Evolutionary conservation across 1,139 yeast genomes (phyloP), one percentile per base, ranked within the genome.

Genomic region (Yamadazyma friedrichii): DNA sequence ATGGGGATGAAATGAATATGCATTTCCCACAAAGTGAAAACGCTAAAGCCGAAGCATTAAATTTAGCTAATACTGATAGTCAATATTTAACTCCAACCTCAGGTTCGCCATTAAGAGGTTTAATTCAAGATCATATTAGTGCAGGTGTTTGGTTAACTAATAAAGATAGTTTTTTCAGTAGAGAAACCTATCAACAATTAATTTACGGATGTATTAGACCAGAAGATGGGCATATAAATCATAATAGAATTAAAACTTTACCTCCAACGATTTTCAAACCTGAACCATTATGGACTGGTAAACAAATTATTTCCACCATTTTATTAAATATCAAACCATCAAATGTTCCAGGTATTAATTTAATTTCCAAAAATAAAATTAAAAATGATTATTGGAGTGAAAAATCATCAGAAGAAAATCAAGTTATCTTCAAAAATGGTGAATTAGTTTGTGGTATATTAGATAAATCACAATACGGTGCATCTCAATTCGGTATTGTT

Each of bases 1-100:
- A 94, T 70, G 99, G 99, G 73, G 99, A 94, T 68, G 99, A 94
- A 73, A 94, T 94, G 99, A 94, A 94, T 63, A 86, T 94, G 97
- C 99, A 94, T 70, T 93, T 94, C 75, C 99, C 99, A 25, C 99
- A 94, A 70, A 91, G 88, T 64, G 98, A 93, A 70, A 88, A 88
- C 55, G 98, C 98, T 11, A 84, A 93, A 58, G 94, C 98, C 24
- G 99, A 94, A 70, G 98, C 98, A 3, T 74, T 88, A 57, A 80
- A 88, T 61, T 77, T 94, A 60, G 98, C 98, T 36, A 89, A 93
- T 62, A 93, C 98, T 9, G 97, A 94, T 65, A 87, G 95, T 47
- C 98, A 93, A 69, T 94, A 94, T 62, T 76, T 94, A 59, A 93
- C 98, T 10, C 98, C 99, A 40, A 94, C 99, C 13, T 88, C 97